Percentiles rank a stretch among this genome's conserved stretches.
These are phyloP conservation scores for Eutrema heterophyllum DNA, from an alignment of 345 rosid genomes.

Conservation along the genomic window DNA sequence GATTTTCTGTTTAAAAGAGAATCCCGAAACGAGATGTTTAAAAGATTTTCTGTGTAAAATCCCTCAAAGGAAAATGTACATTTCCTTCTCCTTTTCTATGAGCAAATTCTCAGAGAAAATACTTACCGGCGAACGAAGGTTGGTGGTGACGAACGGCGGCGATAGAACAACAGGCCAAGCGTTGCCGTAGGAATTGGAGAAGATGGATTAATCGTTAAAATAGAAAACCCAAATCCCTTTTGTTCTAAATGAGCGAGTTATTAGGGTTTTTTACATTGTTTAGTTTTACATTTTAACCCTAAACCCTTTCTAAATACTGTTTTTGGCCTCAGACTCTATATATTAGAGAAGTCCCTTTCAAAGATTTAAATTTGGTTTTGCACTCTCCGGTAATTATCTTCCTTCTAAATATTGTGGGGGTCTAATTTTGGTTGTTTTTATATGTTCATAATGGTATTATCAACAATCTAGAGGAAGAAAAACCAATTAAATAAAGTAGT, in stretches of 20 bases:
- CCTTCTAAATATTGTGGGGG: background rate
- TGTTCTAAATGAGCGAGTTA: background rate
- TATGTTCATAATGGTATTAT: background rate
- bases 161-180: background rate
- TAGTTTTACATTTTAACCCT: background rate
- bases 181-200: too few species aligned
- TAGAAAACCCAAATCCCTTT: background rate
- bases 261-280: constrained; percentile 1
- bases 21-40: too few species aligned
- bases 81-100: too few species aligned
- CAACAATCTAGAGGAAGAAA: background rate
- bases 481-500: background rate
- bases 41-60: too few species aligned
- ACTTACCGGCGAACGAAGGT: constrained; percentile 6
- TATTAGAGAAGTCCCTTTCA: too few species aligned
- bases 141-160: constrained; percentile 7
- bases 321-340: background rate
- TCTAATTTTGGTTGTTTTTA: background rate
- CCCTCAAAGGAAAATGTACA: too few species aligned
- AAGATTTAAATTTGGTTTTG: background rate
- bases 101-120: background rate
- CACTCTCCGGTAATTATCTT: background rate
- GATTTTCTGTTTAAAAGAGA: too few species aligned
- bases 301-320: background rate
- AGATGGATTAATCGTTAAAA: background rate